A percentile compares a stretch with the other conserved stretches of the same genome.
Conservation (phyloP, 1,284 basidiomycete species). For the Ustilago bromivora region DNA sequence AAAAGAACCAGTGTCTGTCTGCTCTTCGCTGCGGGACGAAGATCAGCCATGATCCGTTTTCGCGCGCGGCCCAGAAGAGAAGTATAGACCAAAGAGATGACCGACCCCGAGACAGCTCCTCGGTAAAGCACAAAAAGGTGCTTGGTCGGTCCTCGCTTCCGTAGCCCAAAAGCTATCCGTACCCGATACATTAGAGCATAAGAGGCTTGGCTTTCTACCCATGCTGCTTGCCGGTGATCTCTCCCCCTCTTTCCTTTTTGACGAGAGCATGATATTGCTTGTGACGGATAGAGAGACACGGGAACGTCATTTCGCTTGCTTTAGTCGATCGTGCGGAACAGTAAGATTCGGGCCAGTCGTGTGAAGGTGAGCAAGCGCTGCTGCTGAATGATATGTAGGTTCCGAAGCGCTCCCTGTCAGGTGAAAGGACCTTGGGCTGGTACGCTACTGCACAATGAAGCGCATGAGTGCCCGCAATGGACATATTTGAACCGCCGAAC, state of each 20-base stretch:
- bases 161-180: not conserved
- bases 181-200: not conserved
- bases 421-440: not conserved
- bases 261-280: not conserved
- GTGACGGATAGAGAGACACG: not conserved
- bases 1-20: not conserved
- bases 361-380: not conserved
- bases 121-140: not conserved
- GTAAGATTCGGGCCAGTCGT: not conserved
- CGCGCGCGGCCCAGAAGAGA: not conserved
- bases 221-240: constrained; percentile 1
- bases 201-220: constrained; percentile 1
- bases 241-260: not conserved
- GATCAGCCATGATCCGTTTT: not conserved
- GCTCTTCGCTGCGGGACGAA: constrained; percentile 3
- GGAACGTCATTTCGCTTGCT: constrained; percentile 1
- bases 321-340: not conserved
- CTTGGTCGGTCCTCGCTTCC: not conserved
- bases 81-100: not conserved
- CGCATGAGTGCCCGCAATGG: not conserved
- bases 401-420: not conserved
- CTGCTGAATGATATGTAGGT: not conserved
- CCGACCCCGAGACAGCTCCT: not conserved
- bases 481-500: not conserved
- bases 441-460: not conserved